Base-by-base conservation (phyloP, 1,284 basidiomycete genomes). In the Albatrellus sp. region DNA sequence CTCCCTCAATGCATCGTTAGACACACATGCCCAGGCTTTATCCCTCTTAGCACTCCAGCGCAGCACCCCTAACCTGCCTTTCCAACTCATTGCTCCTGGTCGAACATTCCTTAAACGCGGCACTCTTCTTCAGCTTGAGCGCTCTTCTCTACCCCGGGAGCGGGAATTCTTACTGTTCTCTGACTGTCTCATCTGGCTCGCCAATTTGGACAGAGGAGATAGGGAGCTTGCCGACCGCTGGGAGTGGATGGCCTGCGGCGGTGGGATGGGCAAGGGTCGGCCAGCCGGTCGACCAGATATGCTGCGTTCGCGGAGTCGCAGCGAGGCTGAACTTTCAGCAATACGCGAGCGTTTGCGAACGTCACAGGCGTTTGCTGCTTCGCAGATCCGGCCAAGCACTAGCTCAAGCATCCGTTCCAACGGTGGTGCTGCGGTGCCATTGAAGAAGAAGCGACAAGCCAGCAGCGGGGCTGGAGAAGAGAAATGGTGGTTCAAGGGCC, bases 111-210 rank as follows among this genome's bases (percentile, higher is more conserved):
- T 91, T 39, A 80, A 77, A 46, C 75, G 83, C 5, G 83, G 82
- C 1, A 52, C 69, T 0, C 65, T 87, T 5, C 55, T 77, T 7
- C 76, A 79, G 55, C 58, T 77, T 19, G 75, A 77, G 50, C 60
- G 64, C 28, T 70, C 69, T 48, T 67, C 66, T 11, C 49, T 61
- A 5, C 72, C 74, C 0, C 65, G 66, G 35, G 74, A 79, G 48
- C 69, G 80, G 39, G 78, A 85, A 48, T 84, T 91, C 55, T 65
- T 91, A 11, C 69, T 92, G 0, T 88, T 92, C 58, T 83, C 79
- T 7, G 89, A 92, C 59, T 80, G 78, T 51, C 60, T 92, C 14
- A 55, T 91, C 20, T 90, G 88, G 79, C 70, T 89, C 24, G 76
- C 75, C n/a, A 66, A 61, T 43, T 70, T 66, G 45, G 80, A 68